Percentiles rank a stretch among this genome's conserved stretches.
These are phyloP conservation scores for Suillus discolor DNA, from an alignment of 768 basidiomycete genomes.

Conservation along the genomic window DNA sequence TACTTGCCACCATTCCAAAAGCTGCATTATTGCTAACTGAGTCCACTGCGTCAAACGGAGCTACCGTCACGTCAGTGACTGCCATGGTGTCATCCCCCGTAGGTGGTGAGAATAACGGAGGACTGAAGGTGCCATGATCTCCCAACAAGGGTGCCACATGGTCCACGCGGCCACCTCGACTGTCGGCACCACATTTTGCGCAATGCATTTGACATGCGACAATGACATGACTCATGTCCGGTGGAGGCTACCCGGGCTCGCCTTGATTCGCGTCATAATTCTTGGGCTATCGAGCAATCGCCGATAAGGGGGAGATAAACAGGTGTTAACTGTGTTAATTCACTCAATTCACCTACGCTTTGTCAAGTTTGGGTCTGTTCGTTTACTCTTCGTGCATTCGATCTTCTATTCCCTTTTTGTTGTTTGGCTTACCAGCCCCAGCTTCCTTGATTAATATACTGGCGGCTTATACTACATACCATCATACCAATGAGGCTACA, in stretches of 20 bases:
- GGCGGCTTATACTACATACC: neutral
- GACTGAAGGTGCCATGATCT: neutral
- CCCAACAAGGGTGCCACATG: neutral
- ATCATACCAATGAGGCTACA: neutral
- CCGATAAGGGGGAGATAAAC: slow-evolving; percentile 5
- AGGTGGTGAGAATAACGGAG: neutral
- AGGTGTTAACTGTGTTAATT: slow-evolving; percentile 1
- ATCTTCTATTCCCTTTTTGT: neutral
- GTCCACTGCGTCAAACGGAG: slow-evolving; percentile 13
- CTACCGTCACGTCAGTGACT: slow-evolving; percentile 2
- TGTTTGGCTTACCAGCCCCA: slow-evolving; percentile 2
- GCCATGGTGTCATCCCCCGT: neutral
- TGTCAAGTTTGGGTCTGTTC: slow-evolving; percentile 2
- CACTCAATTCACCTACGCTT: neutral
- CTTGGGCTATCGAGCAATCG: slow-evolving; percentile 1
- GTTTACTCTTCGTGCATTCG: slow-evolving; percentile 1
- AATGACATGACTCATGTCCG: neutral
- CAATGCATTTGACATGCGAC: slow-evolving; percentile 5
- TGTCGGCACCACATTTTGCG: slow-evolving; percentile 1
- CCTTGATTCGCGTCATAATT: slow-evolving; percentile 5
- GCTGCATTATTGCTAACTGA: slow-evolving; percentile 10
- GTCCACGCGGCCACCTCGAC: neutral
- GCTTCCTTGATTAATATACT: slow-evolving; percentile 1
- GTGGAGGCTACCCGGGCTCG: neutral
- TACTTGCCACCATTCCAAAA: slow-evolving; percentile 21